Evolutionary conservation across 106 monocot genomes (phyloP).

Genomic region (Xerophyta viscosa): DNA sequence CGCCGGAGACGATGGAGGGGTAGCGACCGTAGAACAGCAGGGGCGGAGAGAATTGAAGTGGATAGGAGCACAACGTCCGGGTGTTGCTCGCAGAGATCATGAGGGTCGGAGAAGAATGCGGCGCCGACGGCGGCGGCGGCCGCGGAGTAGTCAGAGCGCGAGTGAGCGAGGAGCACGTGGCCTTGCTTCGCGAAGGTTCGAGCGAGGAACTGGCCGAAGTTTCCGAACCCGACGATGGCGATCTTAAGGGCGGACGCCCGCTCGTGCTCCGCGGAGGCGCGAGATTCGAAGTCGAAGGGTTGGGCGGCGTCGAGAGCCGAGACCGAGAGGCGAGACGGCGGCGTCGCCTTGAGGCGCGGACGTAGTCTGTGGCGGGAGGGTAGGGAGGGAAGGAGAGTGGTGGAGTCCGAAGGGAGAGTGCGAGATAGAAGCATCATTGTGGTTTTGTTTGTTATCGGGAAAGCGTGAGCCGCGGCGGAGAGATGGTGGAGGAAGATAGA

Average conservation of each 20-base stretch:
- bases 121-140: conserved; percentile 34
- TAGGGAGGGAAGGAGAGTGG: neutral
- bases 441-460: too few relatives aligned
- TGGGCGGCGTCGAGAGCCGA: conserved; percentile 50
- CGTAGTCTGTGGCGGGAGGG: neutral
- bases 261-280: conserved; percentile 6
- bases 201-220: conserved; percentile 68
- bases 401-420: too few relatives aligned
- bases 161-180: conserved; percentile 57
- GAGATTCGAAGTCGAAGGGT: conserved; percentile 38
- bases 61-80: conserved; percentile 57
- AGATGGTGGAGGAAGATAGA: too few relatives aligned
- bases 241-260: conserved; percentile 35
- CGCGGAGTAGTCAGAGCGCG: conserved; percentile 50
- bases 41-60: conserved; percentile 44
- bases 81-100: conserved; percentile 74
- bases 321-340: conserved; percentile 1
- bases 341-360: neutral
- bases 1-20: conserved; percentile 50
- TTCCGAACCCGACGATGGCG: conserved; percentile 73
- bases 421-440: too few relatives aligned
- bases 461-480: too few relatives aligned
- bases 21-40: conserved; percentile 31
- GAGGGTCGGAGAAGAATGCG: conserved; percentile 42
- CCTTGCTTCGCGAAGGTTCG: conserved; percentile 37